Base-by-base conservation (phyloP, 2,329 filamentous ascomycete species). In the Fusarium penzigii region DNA sequence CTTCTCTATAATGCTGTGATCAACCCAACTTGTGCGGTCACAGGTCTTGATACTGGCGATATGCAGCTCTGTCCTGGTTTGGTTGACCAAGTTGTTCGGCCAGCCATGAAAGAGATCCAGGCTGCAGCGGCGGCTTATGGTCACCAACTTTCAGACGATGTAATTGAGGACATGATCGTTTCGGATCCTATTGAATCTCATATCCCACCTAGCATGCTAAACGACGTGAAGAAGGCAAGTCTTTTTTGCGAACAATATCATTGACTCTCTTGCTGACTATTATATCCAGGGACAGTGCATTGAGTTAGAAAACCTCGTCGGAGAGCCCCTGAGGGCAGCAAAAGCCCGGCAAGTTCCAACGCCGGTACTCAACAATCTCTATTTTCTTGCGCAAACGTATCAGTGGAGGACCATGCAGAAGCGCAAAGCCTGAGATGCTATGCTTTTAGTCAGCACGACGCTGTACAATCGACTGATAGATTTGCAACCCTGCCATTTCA, bases 1-100 rank as follows among this genome's bases (percentile, higher is more conserved):
- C 57, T 64, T 8, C 59, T 64, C 29, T 64, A 63, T 45, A 64
- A 64, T 20, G 61, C 61, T 10, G 53, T 57, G 13, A 58, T 63
- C 34, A 64, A 64, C 41, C 61, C 62, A 11, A 53, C 57, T n/a
- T 55, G 53, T 44, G 62, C 62, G 29, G 32, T 64, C 12, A 52
- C 59, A 3, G 46, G 32, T 17, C 48, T 64, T 6, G 62, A 64
- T 17, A 61, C 62, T 17, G 59, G 61, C 1, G 59, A 64, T 34
- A 61, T 64, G 43, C 59, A 58, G n/a, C 57, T 64, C 29, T 63
- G 59, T 29, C 59, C 61, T 25, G 57, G 57, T 25, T 52, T 64
- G 5, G 50, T 64, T 5, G 62, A 60, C 29, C 52, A 56, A 13
- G 32, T 64, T 17, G 54, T 64, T 7, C 55, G 62, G 5, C 62